These are phyloP conservation scores for Aotearoamyces nothofagi DNA, from an alignment of 2,329 filamentous ascomycete species.

Conservation along the genomic window DNA sequence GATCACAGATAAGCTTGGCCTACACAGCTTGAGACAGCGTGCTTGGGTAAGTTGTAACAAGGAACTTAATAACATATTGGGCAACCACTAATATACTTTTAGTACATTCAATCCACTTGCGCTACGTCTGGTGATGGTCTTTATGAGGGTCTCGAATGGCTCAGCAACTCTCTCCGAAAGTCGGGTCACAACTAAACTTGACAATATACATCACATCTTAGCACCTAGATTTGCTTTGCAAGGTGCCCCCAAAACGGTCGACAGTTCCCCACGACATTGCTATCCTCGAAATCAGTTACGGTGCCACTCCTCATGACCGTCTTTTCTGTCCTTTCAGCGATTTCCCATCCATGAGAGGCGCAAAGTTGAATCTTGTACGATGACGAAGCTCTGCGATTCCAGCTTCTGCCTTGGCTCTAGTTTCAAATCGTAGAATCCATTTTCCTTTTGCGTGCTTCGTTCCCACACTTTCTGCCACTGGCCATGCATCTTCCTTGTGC, in stretches of 20 bases:
- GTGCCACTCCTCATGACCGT: constrained; percentile 15
- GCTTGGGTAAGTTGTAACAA: constrained; percentile 66
- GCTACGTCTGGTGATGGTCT: constrained; percentile 98
- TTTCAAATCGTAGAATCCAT: constrained; percentile 10
- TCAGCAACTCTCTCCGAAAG: constrained; percentile 72
- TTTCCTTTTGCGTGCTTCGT: constrained; percentile 10
- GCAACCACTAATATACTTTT: constrained; percentile 10
- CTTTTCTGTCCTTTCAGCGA: constrained; percentile 19
- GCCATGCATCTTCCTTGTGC: constrained; percentile 17
- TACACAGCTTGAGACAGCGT: constrained; percentile 96
- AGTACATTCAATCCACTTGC: constrained; percentile 99
- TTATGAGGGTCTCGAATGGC: constrained; percentile 96
- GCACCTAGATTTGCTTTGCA: constrained; percentile 12
- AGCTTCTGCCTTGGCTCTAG: constrained; percentile 16
- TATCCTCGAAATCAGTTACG: constrained; percentile 16
- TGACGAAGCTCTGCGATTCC: constrained; percentile 16
- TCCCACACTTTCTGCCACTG: constrained; percentile 15
- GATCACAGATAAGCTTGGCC: constrained; percentile 99
- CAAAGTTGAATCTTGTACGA: constrained; percentile 22
- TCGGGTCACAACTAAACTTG: constrained; percentile 43
- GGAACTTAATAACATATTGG: constrained; percentile 1
- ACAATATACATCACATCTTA: constrained; percentile 4
- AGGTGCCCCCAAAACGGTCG: constrained; percentile 14
- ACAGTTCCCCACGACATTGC: constrained; percentile 17
- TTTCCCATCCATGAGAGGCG: constrained; percentile 19